Evolutionary conservation across 495 filamentous ascomycete species (phyloP).

Genomic region (Pseudoneurospora amorphoporcata): DNA sequence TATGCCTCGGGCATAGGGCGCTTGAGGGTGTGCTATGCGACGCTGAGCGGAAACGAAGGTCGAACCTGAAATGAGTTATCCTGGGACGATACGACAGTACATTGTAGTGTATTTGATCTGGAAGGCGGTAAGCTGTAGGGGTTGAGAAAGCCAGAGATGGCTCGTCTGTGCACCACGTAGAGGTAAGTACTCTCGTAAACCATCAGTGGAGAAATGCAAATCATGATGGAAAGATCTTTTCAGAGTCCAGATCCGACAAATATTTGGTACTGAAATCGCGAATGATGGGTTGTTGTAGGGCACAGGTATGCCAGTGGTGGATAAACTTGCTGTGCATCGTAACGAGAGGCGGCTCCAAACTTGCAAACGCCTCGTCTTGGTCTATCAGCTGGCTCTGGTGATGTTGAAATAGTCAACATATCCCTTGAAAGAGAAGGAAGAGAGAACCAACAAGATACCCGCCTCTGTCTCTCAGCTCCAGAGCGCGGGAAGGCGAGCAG

Average conservation of each 20-base stretch:
- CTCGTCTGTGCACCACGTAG: background rate
- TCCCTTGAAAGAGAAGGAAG: background rate
- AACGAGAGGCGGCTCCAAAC: background rate
- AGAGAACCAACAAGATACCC: background rate
- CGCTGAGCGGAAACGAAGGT: background rate
- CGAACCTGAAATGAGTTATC: background rate
- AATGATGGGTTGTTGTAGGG: background rate
- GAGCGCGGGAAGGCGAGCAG: background rate
- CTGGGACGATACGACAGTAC: background rate
- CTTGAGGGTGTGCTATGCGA: background rate
- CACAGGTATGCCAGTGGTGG: background rate
- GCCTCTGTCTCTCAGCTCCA: background rate
- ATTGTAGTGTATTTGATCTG: background rate
- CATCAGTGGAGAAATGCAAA: background rate
- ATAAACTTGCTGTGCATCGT: background rate
- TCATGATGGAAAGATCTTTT: background rate
- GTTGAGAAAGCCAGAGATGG: background rate
- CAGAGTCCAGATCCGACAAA: background rate
- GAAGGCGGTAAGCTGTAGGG: background rate
- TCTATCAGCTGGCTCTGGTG: background rate
- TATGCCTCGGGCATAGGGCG: background rate
- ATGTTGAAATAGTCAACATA: background rate
- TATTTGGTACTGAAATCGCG: background rate
- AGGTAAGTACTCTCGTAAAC: background rate
- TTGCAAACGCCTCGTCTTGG: background rate